Evolutionary conservation across 2,329 filamentous ascomycete genomes (phyloP), one percentile per base, ranked within the genome.

Genomic region (Ophiostoma perfectum): DNA sequence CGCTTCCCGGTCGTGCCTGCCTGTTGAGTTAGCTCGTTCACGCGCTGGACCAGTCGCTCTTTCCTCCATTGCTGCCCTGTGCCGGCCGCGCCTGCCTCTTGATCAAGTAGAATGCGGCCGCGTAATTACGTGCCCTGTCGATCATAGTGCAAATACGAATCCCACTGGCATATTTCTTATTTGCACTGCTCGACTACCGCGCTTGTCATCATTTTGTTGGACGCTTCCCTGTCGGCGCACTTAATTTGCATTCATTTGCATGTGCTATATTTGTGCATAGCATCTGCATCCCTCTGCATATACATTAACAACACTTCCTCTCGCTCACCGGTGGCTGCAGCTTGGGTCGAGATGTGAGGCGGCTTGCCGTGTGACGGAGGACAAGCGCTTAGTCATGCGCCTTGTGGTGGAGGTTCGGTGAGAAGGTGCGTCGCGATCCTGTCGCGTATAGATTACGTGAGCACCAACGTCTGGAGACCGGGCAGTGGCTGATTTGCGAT

Each of bases 401-500:
- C 5, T 45, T 45, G 42, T 45, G 9, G 42, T 11, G 18, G 27
- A 27, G 27, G 27, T 27, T 27, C 27, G 27, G 27, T 27, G 27
- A 18, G 49, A 36, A 55, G 49, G 49, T 8, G 42, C 45, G 49
- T 55, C 49, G 49, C 49, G 49, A 55, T 27, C 4, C 27, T 27
- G 49, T 55, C 49, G 49, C n/a, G 49, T 55, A 55, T 55, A 55
- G 49, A 55, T 55, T 55, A 55, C 49, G 49, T 55, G 49, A 55
- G 49, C 49, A 55, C 49, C 3, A 55, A 55, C 49, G 11, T 55
- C 18, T 6, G 18, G 49, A 55, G 49, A 55, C 49, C 27, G 49
- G 3, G 16, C 47, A 18, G 16, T 52, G 47, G n/a, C 45, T 6
- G 49, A 27, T 55, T 55, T 14, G 49, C 18, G 12, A 27, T 55